A percentile compares a stretch with the other conserved stretches of the same genome.
Evolutionary conservation across 2,329 filamentous ascomycete genomes (phyloP).

Genomic region (Orbilia ellipsospora): DNA sequence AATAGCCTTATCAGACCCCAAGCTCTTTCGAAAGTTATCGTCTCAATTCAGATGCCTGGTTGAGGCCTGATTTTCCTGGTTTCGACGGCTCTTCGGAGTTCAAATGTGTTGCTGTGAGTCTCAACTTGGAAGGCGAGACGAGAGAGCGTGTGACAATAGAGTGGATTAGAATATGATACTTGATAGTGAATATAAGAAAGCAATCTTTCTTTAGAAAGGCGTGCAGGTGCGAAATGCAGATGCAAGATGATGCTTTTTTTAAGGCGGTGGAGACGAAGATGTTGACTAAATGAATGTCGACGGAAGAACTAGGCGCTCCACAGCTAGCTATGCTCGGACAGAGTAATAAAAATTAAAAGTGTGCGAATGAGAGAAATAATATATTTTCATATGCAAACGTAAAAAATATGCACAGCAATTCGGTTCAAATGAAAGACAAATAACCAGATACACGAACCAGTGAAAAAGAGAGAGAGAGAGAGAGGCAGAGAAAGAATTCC

Average conservation of each 20-base stretch:
- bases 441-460: conserved; percentile 25
- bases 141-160: not conserved
- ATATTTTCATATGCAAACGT: conserved; percentile 29
- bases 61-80: conserved; percentile 19
- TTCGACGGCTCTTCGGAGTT: conserved; percentile 4
- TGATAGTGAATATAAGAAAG: not conserved
- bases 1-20: conserved; percentile 5
- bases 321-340: conserved; percentile 1
- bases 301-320: conserved; percentile 12
- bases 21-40: not conserved
- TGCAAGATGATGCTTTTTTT: conserved; percentile 7
- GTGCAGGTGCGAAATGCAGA: conserved; percentile 9
- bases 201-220: not conserved
- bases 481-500: conserved; percentile 1
- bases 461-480: conserved; percentile 6
- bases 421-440: conserved; percentile 18
- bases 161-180: conserved; percentile 1
- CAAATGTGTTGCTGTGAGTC: not conserved
- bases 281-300: conserved; percentile 29
- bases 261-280: not conserved
- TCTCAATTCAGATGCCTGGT: conserved; percentile 37
- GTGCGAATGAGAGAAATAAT: conserved; percentile 26
- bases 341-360: conserved; percentile 6
- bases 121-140: conserved; percentile 33
- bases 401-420: not conserved